phyloP scores from a whole-genome alignment of 306 rosid species.

The Pterocarpus santalinus region DNA sequence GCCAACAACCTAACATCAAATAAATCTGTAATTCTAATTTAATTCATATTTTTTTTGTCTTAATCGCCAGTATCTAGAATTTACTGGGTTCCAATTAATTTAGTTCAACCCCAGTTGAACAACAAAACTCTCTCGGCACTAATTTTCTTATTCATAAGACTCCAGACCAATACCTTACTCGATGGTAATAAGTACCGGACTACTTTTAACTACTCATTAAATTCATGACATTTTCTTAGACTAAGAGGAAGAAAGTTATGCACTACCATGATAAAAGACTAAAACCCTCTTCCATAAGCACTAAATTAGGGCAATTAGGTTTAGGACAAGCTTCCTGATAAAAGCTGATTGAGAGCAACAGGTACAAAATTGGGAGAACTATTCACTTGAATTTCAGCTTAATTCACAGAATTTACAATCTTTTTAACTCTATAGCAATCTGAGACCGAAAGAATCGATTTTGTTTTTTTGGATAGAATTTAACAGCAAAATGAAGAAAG shows the following conservation, averaged over 20 bases:
- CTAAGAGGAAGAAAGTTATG: constrained; percentile 1
- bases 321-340: neutral
- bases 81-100: neutral
- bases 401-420: neutral
- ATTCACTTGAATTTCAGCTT: neutral
- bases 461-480: neutral
- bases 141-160: no score
- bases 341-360: neutral
- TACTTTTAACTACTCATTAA: neutral
- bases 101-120: neutral
- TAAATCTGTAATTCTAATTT: neutral
- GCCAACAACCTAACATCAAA: neutral
- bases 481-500: neutral
- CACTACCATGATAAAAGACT: constrained; percentile 3
- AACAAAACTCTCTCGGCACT: neutral
- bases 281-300: constrained; percentile 4
- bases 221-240: neutral
- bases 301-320: constrained; percentile 20
- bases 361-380: constrained; percentile 4
- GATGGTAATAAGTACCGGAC: no score
- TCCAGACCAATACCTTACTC: no score
- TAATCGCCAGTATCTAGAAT: neutral
- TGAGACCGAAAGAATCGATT: neutral
- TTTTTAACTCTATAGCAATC: neutral
- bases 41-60: no score